Percentiles rank a stretch among this genome's conserved stretches.
Conservation (phyloP, 768 basidiomycete species). For the Plicaturopsis crispa region DNA sequence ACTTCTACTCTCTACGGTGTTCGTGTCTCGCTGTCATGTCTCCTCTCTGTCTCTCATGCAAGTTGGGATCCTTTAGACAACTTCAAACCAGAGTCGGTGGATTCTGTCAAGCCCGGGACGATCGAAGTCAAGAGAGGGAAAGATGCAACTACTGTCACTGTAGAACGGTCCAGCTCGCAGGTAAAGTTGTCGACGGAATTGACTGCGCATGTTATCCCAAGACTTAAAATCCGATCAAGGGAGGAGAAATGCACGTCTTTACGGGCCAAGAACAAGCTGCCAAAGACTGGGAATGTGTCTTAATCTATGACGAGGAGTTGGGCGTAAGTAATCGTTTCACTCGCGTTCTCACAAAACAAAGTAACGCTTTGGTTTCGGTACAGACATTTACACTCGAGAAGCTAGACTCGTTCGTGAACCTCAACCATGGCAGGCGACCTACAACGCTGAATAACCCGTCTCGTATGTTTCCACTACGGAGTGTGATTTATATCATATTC, state of each 20-base stretch:
- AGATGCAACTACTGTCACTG: constrained; percentile 43
- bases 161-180: constrained; percentile 62
- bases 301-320: constrained; percentile 73
- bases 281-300: constrained; percentile 68
- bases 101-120: constrained; percentile 54
- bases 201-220: constrained; percentile 2
- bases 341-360: neutral
- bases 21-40: constrained; percentile 18
- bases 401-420: constrained; percentile 54
- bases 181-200: constrained; percentile 29
- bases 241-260: constrained; percentile 48
- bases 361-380: constrained; percentile 8
- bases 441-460: constrained; percentile 8
- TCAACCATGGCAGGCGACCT: constrained; percentile 44
- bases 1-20: constrained; percentile 79
- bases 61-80: constrained; percentile 40
- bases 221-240: constrained; percentile 21
- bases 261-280: constrained; percentile 49
- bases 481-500: neutral
- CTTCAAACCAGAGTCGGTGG: constrained; percentile 69
- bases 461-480: constrained; percentile 12
- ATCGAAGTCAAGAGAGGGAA: constrained; percentile 52
- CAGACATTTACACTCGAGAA: constrained; percentile 73
- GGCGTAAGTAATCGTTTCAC: constrained; percentile 35
- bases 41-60: neutral